phyloP scores from a whole-genome alignment of 192 early-diverging fungal genomes.

The Entomortierella lignicola region DNA sequence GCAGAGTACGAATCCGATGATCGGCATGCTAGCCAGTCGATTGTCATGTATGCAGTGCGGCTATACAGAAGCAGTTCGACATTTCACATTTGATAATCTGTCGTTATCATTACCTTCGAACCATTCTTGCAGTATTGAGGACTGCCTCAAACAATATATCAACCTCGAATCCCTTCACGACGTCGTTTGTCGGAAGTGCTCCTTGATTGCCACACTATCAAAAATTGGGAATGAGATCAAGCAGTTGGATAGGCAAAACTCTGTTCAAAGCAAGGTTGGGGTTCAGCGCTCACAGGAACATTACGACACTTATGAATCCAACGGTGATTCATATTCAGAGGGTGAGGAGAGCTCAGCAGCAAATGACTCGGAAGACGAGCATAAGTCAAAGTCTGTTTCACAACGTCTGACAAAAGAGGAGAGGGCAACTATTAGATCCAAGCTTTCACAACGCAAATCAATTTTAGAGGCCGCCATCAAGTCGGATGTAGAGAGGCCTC shows the following conservation, averaged over 20 bases:
- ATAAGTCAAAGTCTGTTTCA: neutral
- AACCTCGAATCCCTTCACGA: conserved; percentile 73
- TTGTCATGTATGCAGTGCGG: conserved; percentile 85
- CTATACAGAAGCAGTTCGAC: conserved; percentile 80
- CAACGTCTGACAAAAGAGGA: conserved; percentile 4
- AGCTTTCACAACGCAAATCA: conserved; percentile 20
- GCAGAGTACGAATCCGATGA: conserved; percentile 70
- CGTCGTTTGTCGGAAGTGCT: conserved; percentile 75
- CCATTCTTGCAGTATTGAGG: conserved; percentile 62
- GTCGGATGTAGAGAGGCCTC: conserved; percentile 55
- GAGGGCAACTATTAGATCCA: conserved; percentile 13
- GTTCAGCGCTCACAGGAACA: neutral
- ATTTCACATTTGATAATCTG: conserved; percentile 85
- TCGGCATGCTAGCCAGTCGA: conserved; percentile 78
- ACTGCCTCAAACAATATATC: conserved; percentile 65
- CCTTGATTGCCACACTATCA: conserved; percentile 59
- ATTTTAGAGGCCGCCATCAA: conserved; percentile 55
- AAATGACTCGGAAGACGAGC: conserved; percentile 22
- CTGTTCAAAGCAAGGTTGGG: neutral
- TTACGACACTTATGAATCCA: neutral
- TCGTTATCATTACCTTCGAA: conserved; percentile 73
- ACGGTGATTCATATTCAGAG: conserved; percentile 5
- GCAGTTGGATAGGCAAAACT: conserved; percentile 11
- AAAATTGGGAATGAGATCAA: conserved; percentile 51
- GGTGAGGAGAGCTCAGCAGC: conserved; percentile 11